These are phyloP conservation scores for Sclerotinia spermophila DNA, from an alignment of 2,329 filamentous ascomycete genomes.

Conservation along the genomic window DNA sequence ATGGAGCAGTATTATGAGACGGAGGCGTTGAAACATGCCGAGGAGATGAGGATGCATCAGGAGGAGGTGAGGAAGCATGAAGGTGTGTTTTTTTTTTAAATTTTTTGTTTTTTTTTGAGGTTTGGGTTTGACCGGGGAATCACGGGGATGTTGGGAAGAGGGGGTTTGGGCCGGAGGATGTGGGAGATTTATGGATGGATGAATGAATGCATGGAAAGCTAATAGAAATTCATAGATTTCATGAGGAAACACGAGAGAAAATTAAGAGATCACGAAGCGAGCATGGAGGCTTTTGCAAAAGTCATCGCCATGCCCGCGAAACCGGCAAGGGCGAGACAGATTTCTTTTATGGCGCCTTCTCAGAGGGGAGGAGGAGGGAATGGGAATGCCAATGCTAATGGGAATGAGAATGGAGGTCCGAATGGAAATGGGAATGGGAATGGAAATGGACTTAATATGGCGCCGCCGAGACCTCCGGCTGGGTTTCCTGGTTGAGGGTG, in stretches of 20 bases:
- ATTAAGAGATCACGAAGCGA: slow-evolving; percentile 33
- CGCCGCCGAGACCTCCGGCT: neutral
- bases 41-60: slow-evolving; percentile 34
- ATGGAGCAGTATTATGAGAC: slow-evolving; percentile 37
- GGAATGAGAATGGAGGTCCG: neutral
- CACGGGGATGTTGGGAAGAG: neutral
- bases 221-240: slow-evolving; percentile 12
- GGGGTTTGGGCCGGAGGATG: neutral
- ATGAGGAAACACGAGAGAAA: slow-evolving; percentile 28
- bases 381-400: neutral
- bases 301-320: slow-evolving; percentile 36
- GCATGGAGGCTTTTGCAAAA: slow-evolving; percentile 35
- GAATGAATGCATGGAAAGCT: neutral
- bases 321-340: slow-evolving; percentile 27
- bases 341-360: slow-evolving; percentile 28
- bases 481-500: neutral
- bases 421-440: too few species aligned
- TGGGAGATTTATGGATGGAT: too few species aligned
- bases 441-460: neutral
- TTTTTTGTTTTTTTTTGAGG: neutral
- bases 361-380: neutral
- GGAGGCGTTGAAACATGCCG: slow-evolving; percentile 34
- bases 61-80: slow-evolving; percentile 35
- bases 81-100: slow-evolving; percentile 12
- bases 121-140: too few species aligned